Conservation (phyloP, 2,329 filamentous ascomycete species). For the Fusarium sp. region DNA sequence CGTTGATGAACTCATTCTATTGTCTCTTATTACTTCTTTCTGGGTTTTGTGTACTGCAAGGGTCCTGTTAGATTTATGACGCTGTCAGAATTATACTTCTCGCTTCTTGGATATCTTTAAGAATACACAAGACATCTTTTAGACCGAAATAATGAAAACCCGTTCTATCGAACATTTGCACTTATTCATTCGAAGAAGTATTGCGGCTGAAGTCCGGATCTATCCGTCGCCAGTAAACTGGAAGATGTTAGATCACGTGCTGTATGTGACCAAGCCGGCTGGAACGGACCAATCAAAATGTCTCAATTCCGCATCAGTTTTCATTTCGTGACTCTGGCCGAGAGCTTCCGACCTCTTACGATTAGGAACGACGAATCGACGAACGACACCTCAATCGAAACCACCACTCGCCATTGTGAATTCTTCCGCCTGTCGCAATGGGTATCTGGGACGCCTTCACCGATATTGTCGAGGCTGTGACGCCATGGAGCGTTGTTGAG, state of each 20-base stretch:
- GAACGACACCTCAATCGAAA: slow-evolving; percentile 51
- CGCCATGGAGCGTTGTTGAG: slow-evolving; percentile 72
- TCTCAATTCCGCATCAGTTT: slow-evolving; percentile 62
- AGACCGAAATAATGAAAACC: background rate
- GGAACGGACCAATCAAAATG: slow-evolving; percentile 58
- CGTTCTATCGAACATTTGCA: background rate
- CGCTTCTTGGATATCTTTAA: background rate
- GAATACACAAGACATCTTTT: background rate
- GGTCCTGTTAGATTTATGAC: slow-evolving; percentile 24
- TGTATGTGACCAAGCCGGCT: slow-evolving; percentile 15
- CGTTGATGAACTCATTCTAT: slow-evolving; percentile 34
- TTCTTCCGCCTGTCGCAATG: slow-evolving; percentile 61
- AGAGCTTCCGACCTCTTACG: slow-evolving; percentile 56
- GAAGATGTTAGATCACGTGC: slow-evolving; percentile 29
- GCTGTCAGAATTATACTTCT: slow-evolving; percentile 2
- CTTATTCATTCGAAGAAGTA: background rate
- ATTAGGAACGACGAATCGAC: slow-evolving; percentile 49
- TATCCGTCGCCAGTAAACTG: slow-evolving; percentile 18
- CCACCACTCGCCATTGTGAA: slow-evolving; percentile 57
- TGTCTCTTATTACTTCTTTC: slow-evolving; percentile 24
- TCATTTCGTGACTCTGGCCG: slow-evolving; percentile 54
- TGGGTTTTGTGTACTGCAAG: slow-evolving; percentile 19
- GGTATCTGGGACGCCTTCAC: slow-evolving; percentile 73
- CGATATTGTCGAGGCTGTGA: slow-evolving; percentile 72
- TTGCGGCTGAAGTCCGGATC: slow-evolving; percentile 23